These are phyloP conservation scores for Lotmaria passim DNA, from an alignment of 208 protist genomes.

Conservation along the genomic window DNA sequence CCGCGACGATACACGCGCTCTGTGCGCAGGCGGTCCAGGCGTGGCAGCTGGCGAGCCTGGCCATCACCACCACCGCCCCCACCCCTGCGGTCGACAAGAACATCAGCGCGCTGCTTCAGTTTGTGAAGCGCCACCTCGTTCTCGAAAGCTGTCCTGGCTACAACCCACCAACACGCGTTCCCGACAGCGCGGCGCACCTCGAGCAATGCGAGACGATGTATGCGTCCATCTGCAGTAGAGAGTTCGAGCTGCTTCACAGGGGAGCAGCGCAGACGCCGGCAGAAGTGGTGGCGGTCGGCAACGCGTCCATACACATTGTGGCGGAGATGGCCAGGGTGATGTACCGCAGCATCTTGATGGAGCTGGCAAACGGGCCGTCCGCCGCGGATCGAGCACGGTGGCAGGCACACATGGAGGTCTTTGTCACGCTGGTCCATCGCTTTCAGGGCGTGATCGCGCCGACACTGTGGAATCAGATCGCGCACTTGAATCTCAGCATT, in stretches of 20 bases:
- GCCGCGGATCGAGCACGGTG: slow-evolving; percentile 1
- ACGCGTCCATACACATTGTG: not conserved
- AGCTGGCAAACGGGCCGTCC: not conserved
- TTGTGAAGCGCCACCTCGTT: slow-evolving; percentile 26
- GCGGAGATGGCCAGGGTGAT: not conserved
- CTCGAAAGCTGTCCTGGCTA: not conserved
- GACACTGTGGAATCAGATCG: slow-evolving; percentile 20
- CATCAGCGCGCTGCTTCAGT: slow-evolving; percentile 39
- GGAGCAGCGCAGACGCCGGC: not conserved
- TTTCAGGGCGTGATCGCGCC: slow-evolving; percentile 27
- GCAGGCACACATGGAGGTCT: slow-evolving; percentile 17
- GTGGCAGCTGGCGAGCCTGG: slow-evolving; percentile 38
- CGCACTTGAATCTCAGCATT: not conserved
- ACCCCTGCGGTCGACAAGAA: slow-evolving; percentile 41
- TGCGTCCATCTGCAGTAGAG: not conserved
- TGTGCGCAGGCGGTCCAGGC: slow-evolving; percentile 11
- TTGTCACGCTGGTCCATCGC: slow-evolving; percentile 8
- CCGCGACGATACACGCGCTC: not conserved
- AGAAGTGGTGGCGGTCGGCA: not conserved
- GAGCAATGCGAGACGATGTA: slow-evolving; percentile 14
- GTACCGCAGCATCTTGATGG: not conserved
- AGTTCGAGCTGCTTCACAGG: not conserved
- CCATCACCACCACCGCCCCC: slow-evolving; percentile 22
- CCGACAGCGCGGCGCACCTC: not conserved
- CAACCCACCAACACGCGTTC: not conserved